A percentile compares a stretch with the other conserved stretches of the same genome.
phyloP scores from a whole-genome alignment of 148 eudicot genomes.

The Cornus kousa region DNA sequence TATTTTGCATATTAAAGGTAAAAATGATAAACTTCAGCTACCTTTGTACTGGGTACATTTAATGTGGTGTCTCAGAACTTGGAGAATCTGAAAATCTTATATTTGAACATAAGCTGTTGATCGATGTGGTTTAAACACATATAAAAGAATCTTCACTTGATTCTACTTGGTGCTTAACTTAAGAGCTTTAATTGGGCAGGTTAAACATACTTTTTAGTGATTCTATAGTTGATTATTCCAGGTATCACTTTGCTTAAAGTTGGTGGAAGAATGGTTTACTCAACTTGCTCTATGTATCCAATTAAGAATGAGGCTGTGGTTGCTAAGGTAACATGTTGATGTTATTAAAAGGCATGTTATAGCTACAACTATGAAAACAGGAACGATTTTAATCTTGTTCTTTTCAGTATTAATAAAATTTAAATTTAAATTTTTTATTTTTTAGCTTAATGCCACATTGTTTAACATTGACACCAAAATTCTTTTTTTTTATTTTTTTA shows the following conservation, averaged over 20 bases:
- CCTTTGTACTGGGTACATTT: no score
- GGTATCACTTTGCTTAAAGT: slow-evolving; percentile 84
- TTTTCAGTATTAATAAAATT: no score
- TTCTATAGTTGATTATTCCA: slow-evolving; percentile 25
- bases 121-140: no score
- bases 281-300: slow-evolving; percentile 99
- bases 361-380: no score
- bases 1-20: not conserved
- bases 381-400: no score
- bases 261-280: slow-evolving; percentile 95
- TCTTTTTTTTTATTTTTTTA: not conserved
- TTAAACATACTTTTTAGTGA: not conserved
- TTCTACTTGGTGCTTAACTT: not conserved
- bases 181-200: not conserved
- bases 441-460: no score
- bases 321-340: slow-evolving; percentile 60
- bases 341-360: not conserved
- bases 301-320: slow-evolving; percentile 98
- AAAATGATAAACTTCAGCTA: no score
- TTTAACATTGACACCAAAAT: not conserved
- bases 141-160: not conserved
- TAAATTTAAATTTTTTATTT: no score
- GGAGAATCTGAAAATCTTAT: no score
- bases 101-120: no score
- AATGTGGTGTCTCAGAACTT: no score